Evolutionary conservation across 1,139 yeast species (phyloP).

Genomic region (Debaryomyces subglobosus): DNA sequence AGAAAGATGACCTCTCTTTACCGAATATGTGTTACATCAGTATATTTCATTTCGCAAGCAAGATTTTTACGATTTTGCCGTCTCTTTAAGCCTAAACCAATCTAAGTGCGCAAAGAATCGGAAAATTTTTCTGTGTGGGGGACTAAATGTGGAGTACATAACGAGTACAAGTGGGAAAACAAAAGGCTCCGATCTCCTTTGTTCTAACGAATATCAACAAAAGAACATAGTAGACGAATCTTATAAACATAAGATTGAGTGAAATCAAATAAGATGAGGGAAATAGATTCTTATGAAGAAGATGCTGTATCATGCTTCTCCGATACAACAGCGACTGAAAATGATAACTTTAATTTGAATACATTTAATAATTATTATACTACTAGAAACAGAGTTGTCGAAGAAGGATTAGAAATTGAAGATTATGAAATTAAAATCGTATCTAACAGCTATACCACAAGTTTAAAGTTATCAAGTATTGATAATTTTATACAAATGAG

Average conservation of each 20-base stretch:
- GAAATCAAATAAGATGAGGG: neutral
- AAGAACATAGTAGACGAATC: neutral
- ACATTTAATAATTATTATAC: conserved; percentile 1
- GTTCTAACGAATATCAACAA: neutral
- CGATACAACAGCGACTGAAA: neutral
- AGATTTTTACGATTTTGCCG: neutral
- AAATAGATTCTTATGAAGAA: neutral
- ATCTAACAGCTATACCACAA: neutral
- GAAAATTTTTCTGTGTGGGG: conserved; percentile 6
- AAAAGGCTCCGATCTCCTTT: neutral
- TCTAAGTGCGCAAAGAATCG: conserved; percentile 2
- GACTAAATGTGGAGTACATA: conserved; percentile 8
- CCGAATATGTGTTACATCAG: neutral
- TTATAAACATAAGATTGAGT: neutral
- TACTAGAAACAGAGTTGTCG: neutral
- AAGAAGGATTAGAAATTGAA: neutral
- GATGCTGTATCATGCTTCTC: neutral
- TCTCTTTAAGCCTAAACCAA: neutral
- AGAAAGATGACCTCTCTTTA: neutral
- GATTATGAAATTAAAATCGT: neutral
- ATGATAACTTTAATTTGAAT: conserved; percentile 2
- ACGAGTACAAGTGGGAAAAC: neutral
- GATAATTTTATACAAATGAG: conserved; percentile 2
- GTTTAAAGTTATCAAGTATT: neutral
- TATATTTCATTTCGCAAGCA: neutral